Conservation (phyloP, 1,139 yeast species). For the Scheffersomyces lignicola region DNA sequence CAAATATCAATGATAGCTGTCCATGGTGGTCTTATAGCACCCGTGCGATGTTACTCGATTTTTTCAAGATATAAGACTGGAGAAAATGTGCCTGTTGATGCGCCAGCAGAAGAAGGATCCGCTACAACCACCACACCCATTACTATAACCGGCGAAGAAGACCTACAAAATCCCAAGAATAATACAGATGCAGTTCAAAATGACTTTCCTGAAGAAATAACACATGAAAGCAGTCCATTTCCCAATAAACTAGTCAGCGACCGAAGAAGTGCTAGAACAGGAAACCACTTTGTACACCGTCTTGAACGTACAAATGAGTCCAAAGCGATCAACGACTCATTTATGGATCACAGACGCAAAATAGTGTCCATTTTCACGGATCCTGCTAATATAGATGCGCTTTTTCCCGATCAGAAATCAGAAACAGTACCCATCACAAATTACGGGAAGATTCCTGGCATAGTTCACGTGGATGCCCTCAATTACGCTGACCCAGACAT, state of each 20-base stretch:
- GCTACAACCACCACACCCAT: not conserved
- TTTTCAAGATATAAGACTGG: not conserved
- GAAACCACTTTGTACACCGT: slow-evolving; percentile 2
- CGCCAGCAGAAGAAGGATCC: not conserved
- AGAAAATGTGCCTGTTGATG: not conserved
- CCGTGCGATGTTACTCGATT: not conserved
- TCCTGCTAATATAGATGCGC: slow-evolving; percentile 15
- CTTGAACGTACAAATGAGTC: slow-evolving; percentile 10
- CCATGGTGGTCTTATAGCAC: not conserved
- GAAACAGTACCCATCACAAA: slow-evolving; percentile 2
- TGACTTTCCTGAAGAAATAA: too few species aligned
- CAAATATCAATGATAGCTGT: too few species aligned
- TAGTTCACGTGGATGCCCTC: slow-evolving; percentile 6
- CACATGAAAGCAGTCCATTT: not conserved
- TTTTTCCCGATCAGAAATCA: slow-evolving; percentile 12
- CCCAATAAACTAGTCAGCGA: slow-evolving; percentile 1
- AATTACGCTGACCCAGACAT: slow-evolving; percentile 19
- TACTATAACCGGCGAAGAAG: too few species aligned
- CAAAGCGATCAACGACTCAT: slow-evolving; percentile 15
- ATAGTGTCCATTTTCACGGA: slow-evolving; percentile 17
- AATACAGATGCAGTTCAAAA: too few species aligned
- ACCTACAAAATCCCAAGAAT: too few species aligned
- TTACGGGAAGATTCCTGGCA: slow-evolving; percentile 8
- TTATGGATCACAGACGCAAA: slow-evolving; percentile 17
- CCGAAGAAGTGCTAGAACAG: slow-evolving; percentile 2